Evolutionary conservation across 2,329 filamentous ascomycete genomes (phyloP), one percentile per base, ranked within the genome.

Genomic region (Alternaria metachromatica): DNA sequence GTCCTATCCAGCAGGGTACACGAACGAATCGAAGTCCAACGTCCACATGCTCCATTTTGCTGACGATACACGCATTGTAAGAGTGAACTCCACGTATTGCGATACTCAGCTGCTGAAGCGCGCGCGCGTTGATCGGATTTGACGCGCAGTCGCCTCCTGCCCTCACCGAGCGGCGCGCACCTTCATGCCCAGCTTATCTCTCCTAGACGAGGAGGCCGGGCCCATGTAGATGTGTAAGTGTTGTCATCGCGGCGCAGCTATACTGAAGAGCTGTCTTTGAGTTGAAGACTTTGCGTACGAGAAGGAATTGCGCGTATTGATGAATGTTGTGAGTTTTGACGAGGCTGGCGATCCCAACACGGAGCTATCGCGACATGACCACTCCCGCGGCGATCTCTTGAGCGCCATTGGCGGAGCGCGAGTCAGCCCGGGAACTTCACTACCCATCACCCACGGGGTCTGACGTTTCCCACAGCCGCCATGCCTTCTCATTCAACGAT

Each of bases 171-270:
- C 13, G 30, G 7, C 30, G 30, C 1, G 30, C 30, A n/a, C 33
- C 33, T 37, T n/a, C 33, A 37, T 37, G 33, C 33, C 33, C 4
- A 0, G 0, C 0, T 37, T 0, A 0, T 37, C 33, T 37, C 4
- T 37, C 2, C 15, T 0, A 0, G 0, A 37, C 7, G 33, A 37
- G 33, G 15, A 0, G 0, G 33, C 33, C 0, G 33, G 33, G 33
- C 7, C 33, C 33, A 30, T 12, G 6, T 30, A 30, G 2, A 13
- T 13, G 11, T 30, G 28, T 30, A 1, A 30, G 0, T 3, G 11
- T 9, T 5, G 33, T 37, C 33, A 37, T 37, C 33, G 33, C 33
- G 15, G n/a, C 33, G 33, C 15, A 4, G 4, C 33, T 37, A 37
- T 37, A 9, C 33, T 37, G 33, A 37, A n/a, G 33, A 37, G 15